Conservation (phyloP, 495 filamentous ascomycete species). For the Polyplosphaeria fusca region DNA sequence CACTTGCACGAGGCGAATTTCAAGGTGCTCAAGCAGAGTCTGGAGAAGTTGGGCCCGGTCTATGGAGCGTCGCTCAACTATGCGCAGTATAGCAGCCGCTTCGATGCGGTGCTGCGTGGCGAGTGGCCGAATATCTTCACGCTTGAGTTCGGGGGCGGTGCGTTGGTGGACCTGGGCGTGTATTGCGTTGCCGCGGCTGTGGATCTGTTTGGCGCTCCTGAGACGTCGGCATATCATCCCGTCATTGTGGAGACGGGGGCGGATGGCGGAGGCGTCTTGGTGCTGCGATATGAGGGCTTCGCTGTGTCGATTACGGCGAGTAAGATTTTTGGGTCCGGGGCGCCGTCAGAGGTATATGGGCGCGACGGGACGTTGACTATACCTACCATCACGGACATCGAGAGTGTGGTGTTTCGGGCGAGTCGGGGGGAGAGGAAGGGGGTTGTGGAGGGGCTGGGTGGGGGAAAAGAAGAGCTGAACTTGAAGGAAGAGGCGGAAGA, state of each 20-base stretch:
- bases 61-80: slow-evolving; percentile 39
- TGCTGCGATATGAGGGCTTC: slow-evolving; percentile 40
- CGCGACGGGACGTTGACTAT: slow-evolving; percentile 39
- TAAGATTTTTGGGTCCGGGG: slow-evolving; percentile 35
- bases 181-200: slow-evolving; percentile 82
- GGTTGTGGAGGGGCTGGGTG: slow-evolving; percentile 33
- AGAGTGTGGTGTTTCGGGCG: slow-evolving; percentile 34
- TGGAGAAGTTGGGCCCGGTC: slow-evolving; percentile 63
- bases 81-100: slow-evolving; percentile 38
- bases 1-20: slow-evolving; percentile 63
- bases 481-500: slow-evolving; percentile 42
- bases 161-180: slow-evolving; percentile 77
- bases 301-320: slow-evolving; percentile 34
- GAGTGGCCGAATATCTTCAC: slow-evolving; percentile 87
- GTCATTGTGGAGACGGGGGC: slow-evolving; percentile 37
- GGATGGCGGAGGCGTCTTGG: slow-evolving; percentile 38
- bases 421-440: slow-evolving; percentile 32
- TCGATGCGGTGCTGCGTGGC: slow-evolving; percentile 45
- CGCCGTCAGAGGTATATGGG: slow-evolving; percentile 39
- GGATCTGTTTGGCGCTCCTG: slow-evolving; percentile 72
- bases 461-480: slow-evolving; percentile 36
- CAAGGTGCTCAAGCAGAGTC: slow-evolving; percentile 64
- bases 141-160: slow-evolving; percentile 71
- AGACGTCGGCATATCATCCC: slow-evolving; percentile 43
- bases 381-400: slow-evolving; percentile 41